Evolutionary conservation across 352 stramenopile genomes (phyloP), one percentile per base, ranked within the genome.

Genomic region (Phytophthora sojae): DNA sequence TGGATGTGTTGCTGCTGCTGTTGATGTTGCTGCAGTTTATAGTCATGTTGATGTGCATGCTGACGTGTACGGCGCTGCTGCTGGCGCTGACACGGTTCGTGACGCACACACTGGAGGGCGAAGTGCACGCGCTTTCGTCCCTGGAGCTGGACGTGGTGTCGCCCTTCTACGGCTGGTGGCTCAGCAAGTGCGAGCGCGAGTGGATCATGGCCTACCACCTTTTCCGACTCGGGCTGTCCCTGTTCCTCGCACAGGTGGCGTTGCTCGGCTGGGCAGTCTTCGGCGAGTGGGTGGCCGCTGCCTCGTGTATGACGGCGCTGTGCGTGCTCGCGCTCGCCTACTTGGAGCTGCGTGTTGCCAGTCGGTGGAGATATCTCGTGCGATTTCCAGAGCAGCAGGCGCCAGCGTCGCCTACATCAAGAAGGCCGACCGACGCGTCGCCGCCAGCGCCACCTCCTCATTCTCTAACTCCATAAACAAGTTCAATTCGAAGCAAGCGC

Each of bases 41-140:
- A 29, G 85, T 79, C 51, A 93, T 93, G 87, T 65, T 94, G n/a
- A 66, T 91, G 64, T 90, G 82, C 72, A 91, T 90, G 80, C 73
- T 94, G 57, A 89, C 73, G 55, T 94, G 82, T 65, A 92, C 76
- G 42, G 74, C 88, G 35, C 64, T 94, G 51, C 69, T 94, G 42
- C 61, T 94, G 21, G 87, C 87, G 3, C 75, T 94, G 25, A 94
- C 87, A 51, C 83, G 87, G 7, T 95, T 83, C 59, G 85, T 93
- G 50, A 90, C 87, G 29, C 82, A 93, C 63, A 88, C 82, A 23
- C 77, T 95, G 23, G 87, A 95, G 56, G 76, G 79, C 15, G 81
- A 93, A 57, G 82, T 95, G 50, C 80, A 81, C 49, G 69, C 75
- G 32, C 63, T 93, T 14, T 83, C 76, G 21, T 58, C 81, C 14